A percentile compares a stretch with the other conserved stretches of the same genome.
Evolutionary conservation across 345 rosid genomes (phyloP).

Genomic region (Dimocarpus longan): DNA sequence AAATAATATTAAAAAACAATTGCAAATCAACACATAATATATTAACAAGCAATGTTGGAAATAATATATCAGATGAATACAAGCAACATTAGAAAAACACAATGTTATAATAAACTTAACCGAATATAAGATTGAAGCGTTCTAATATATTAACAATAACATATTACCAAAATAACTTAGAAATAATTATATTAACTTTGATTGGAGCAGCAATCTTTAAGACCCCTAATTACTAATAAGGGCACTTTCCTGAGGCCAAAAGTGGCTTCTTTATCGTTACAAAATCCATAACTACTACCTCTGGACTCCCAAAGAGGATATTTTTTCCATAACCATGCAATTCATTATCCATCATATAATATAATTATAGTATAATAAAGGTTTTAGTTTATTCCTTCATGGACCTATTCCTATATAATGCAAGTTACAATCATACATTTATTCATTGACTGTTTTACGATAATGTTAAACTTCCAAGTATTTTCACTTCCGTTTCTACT

Average conservation of each 20-base stretch:
- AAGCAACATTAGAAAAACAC: slow-evolving; percentile 59
- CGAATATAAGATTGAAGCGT: background rate
- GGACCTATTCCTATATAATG: background rate
- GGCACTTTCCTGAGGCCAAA: background rate
- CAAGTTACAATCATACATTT: background rate
- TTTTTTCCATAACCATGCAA: background rate
- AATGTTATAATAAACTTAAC: slow-evolving; percentile 49
- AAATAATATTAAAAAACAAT: background rate
- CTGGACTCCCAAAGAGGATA: background rate
- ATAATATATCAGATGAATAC: slow-evolving; percentile 57
- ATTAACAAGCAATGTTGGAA: slow-evolving; percentile 44
- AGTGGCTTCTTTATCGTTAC: background rate
- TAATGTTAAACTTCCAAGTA: no score
- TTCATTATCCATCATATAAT: background rate
- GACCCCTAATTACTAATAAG: background rate
- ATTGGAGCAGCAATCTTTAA: background rate
- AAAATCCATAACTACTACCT: background rate
- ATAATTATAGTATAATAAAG: background rate
- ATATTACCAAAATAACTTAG: background rate
- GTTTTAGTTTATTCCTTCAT: background rate
- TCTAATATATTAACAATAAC: no score
- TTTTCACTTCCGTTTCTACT: background rate
- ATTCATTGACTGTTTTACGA: no score
- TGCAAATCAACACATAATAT: background rate
- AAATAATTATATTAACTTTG: background rate